Evolutionary conservation across 805 yeast genomes (phyloP), one percentile per base, ranked within the genome.

Genomic region (Schwanniomyces vanrijiae): DNA sequence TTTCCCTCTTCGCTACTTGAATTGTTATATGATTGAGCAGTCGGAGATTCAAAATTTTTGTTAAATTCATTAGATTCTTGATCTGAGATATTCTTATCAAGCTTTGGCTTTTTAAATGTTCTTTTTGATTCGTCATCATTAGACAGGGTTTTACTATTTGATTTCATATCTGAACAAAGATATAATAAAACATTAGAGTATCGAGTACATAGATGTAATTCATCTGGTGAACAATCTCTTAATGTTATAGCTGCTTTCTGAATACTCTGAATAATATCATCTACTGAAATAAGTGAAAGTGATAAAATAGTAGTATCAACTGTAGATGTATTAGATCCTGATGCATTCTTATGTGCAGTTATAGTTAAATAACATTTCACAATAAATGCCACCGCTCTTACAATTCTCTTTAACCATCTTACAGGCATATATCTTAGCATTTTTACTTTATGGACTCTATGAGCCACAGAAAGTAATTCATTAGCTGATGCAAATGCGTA

Each of bases 171-270:
- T 3, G 88, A 80, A 52, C 90, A 86, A 37, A 89, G 69, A 55
- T 83, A 88, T 82, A 86, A 77, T 55, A 89, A 66, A 43, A 87
- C 86, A 11, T 88, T 85, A 10, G 90, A 83, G 59, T 89, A 89
- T 42, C 95, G 69, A 0, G 88, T 82, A 61, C 95, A 86, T 26
- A 90, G 70, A 68, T 90, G 97, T 34, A 90, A 70, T 53, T 89
- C 95, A 66, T 90, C 97, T 0, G 96, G 96, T 1, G 96, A 80
- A 21, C 96, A 86, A 55, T 88, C 95, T 47, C 90, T 67, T 33
- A 90, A 66, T 0, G 86, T 83, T 13, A 82, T 75, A 0, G 96
- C 92, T 1, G 91, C 84, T 44, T 77, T 76, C 51, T 84, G 87
- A 44, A 90, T 81, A 34, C 83, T 76, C 21, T 76, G 75, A 13